These are phyloP conservation scores for Ceratocystiopsis brevicomis DNA, from an alignment of 2,329 filamentous ascomycete species.

Conservation along the genomic window DNA sequence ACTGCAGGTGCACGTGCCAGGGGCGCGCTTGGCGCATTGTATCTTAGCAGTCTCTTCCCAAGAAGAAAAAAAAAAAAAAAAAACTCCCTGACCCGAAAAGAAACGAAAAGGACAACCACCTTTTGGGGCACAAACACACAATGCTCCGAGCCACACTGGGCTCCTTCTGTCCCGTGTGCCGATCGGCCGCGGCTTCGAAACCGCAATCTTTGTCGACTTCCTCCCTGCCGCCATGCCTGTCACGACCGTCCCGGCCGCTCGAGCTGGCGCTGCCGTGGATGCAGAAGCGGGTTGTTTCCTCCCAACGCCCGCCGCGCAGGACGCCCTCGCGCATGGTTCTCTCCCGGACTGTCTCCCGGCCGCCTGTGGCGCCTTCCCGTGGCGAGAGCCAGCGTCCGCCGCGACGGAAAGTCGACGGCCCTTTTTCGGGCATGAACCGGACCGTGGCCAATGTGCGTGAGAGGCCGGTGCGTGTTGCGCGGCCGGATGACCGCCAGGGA, in stretches of 20 bases:
- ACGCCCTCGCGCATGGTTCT: conserved; percentile 38
- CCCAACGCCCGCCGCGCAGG: conserved; percentile 2
- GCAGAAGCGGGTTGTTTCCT: conserved; percentile 5
- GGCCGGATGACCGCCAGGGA: too few relatives aligned
- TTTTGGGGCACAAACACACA: neutral
- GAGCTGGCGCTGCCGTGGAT: neutral
- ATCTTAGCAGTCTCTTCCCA: too few relatives aligned
- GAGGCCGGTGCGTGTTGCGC: neutral
- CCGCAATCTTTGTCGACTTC: too few relatives aligned
- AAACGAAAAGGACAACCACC: too few relatives aligned
- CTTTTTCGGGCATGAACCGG: conserved; percentile 38
- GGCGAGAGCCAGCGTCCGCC: conserved; percentile 10
- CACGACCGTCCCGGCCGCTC: neutral
- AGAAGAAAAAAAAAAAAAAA: too few relatives aligned
- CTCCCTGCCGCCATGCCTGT: too few relatives aligned
- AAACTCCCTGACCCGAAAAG: too few relatives aligned
- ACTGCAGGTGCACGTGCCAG: too few relatives aligned
- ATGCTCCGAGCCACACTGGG: conserved; percentile 8
- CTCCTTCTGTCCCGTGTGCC: conserved; percentile 9
- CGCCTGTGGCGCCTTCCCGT: conserved; percentile 12
- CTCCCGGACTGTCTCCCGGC: conserved; percentile 30
- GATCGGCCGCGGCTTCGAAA: neutral
- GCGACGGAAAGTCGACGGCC: conserved; percentile 25
- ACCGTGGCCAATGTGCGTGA: conserved; percentile 26
- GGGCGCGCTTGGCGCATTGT: too few relatives aligned